Percentiles rank a stretch among this genome's conserved stretches.
These are phyloP conservation scores for Fusarium protoensiforme DNA, from an alignment of 2,329 filamentous ascomycete species.

Conservation along the genomic window DNA sequence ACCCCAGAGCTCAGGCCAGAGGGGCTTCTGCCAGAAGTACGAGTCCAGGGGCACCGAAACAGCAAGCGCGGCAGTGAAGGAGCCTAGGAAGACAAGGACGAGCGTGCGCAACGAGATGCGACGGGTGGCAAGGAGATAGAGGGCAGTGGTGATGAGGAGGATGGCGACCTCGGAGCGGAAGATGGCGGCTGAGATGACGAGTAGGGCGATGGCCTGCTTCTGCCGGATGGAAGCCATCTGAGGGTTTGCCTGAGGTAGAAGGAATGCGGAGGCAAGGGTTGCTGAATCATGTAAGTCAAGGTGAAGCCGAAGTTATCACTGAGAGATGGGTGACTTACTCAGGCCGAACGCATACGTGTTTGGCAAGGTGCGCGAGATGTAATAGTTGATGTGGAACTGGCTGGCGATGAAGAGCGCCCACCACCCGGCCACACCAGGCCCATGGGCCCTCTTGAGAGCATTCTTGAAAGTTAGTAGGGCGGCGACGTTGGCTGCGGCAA, in stretches of 20 bases:
- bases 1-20: constrained; percentile 91
- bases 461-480: constrained; percentile 74
- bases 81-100: constrained; percentile 72
- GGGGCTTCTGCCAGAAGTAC: constrained; percentile 88
- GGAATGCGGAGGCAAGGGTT: constrained; percentile 69
- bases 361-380: constrained; percentile 89
- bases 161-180: constrained; percentile 93
- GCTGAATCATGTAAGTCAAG: constrained; percentile 55
- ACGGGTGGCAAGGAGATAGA: constrained; percentile 70
- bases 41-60: constrained; percentile 84
- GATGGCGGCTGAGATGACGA: constrained; percentile 83
- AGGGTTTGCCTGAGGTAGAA: constrained; percentile 49
- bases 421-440: constrained; percentile 77
- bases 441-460: constrained; percentile 75
- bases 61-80: constrained; percentile 73
- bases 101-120: constrained; percentile 67
- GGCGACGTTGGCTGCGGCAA: constrained; percentile 80
- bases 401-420: constrained; percentile 80
- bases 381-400: constrained; percentile 95
- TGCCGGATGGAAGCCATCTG: constrained; percentile 56
- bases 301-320: neutral
- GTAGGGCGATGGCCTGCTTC: constrained; percentile 74
- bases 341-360: constrained; percentile 97
- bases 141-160: constrained; percentile 75
- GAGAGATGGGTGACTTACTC: constrained; percentile 64